Percentiles rank a stretch among this genome's conserved stretches.
Evolutionary conservation across 352 stramenopile species (phyloP).

Genomic region (Globisporangium alternatum): DNA sequence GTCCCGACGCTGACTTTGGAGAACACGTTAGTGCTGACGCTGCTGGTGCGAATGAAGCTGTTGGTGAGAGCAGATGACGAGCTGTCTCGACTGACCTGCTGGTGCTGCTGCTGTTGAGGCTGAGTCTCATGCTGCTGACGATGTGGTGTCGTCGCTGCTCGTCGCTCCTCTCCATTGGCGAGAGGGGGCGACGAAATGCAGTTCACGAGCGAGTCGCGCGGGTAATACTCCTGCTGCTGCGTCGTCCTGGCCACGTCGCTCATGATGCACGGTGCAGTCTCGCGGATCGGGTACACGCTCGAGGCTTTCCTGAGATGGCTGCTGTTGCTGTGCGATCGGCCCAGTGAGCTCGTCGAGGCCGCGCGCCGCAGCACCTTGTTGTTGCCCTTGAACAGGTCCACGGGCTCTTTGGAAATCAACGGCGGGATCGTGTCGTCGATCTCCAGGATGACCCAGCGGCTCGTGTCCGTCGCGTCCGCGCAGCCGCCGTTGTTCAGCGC

Average conservation of each 20-base stretch:
- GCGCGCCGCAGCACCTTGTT: slow-evolving; percentile 17
- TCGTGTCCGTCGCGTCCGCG: neutral
- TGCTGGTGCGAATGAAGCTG: slow-evolving; percentile 1
- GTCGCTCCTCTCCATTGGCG: neutral
- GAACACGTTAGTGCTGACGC: neutral
- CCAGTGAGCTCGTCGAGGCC: slow-evolving; percentile 6
- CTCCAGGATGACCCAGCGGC: slow-evolving; percentile 53
- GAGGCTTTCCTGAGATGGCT: slow-evolving; percentile 3
- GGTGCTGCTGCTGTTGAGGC: neutral
- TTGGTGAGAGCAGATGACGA: neutral
- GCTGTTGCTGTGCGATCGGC: neutral
- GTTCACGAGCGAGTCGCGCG: slow-evolving; percentile 18
- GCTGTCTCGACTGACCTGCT: neutral
- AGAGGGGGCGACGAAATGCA: slow-evolving; percentile 10
- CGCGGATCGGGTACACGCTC: slow-evolving; percentile 13
- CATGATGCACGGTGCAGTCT: slow-evolving; percentile 14
- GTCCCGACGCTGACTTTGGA: slow-evolving; percentile 16
- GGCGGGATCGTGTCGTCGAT: slow-evolving; percentile 36
- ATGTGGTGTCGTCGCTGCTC: neutral
- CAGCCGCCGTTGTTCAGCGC: slow-evolving; percentile 3
- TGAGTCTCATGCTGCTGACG: neutral
- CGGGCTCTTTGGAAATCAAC: slow-evolving; percentile 9
- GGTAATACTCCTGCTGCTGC: slow-evolving; percentile 12
- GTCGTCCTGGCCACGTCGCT: neutral
- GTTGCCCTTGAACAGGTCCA: slow-evolving; percentile 12